Conservation (phyloP, 164 flowering plant genomes). For the Hamamelis virginiana region DNA sequence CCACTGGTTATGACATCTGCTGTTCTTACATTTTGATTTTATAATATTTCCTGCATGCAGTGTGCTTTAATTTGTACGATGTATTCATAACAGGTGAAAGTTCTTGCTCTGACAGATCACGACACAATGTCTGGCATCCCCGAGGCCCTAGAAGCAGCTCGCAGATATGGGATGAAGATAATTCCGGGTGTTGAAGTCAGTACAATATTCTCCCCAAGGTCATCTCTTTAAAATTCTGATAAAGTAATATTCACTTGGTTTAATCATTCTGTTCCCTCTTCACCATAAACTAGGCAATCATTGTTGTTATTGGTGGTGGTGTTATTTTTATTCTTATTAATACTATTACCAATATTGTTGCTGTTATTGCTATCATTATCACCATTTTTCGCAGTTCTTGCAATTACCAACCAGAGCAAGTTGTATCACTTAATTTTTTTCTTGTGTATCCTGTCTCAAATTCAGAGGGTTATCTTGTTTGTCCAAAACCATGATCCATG, state of each 20-base stretch:
- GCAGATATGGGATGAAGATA: conserved; percentile 71
- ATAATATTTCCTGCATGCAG: neutral
- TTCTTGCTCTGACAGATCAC: conserved; percentile 91
- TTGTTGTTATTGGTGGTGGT: neutral
- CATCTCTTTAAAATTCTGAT: neutral
- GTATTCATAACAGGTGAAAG: conserved; percentile 85
- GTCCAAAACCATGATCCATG: neutral
- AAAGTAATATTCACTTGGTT: neutral
- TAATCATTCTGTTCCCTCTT: neutral
- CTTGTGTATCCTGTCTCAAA: neutral
- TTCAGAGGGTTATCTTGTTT: neutral
- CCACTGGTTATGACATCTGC: neutral
- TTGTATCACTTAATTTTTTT: neutral
- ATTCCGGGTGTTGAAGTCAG: conserved; percentile 97
- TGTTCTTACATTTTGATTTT: neutral
- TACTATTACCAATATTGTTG: neutral
- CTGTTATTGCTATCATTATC: neutral
- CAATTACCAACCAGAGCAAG: too few species aligned
- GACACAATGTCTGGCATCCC: conserved; percentile 93
- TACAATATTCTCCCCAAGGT: conserved; percentile 70
- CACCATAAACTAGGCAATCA: neutral
- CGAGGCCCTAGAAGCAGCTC: conserved; percentile 86
- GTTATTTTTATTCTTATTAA: neutral
- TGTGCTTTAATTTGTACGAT: conserved; percentile 14
- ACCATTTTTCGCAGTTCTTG: neutral